Conservation (phyloP, 2,329 filamentous ascomycete species). For the Neofusicoccum kwambonambiense region DNA sequence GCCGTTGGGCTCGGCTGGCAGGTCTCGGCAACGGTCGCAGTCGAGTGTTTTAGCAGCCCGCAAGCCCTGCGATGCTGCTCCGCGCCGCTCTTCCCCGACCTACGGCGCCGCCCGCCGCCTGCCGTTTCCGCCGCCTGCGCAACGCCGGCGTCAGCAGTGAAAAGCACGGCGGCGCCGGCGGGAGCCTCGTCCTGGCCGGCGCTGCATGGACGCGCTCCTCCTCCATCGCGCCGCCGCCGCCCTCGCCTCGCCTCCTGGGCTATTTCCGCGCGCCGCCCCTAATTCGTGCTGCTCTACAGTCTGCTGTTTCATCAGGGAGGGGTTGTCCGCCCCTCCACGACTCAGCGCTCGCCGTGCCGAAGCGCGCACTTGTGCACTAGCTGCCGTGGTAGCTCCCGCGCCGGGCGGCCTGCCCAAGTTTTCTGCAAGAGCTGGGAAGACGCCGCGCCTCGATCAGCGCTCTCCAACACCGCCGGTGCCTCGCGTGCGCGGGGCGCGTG, state of each 20-base stretch:
- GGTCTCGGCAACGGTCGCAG: constrained; percentile 6
- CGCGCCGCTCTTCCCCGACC: background rate
- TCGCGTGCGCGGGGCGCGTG: constrained; percentile 11
- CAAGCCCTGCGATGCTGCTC: background rate
- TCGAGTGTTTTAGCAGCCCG: background rate
- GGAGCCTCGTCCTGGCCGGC: too few species aligned
- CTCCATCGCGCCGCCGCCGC: background rate
- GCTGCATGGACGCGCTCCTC: too few species aligned
- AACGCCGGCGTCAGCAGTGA: background rate
- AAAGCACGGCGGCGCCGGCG: background rate
- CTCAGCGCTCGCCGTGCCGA: constrained; percentile 1
- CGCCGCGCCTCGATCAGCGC: constrained; percentile 3
- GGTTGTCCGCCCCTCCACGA: background rate
- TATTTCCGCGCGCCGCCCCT: constrained; percentile 1
- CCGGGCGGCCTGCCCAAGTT: background rate
- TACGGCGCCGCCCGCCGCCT: background rate
- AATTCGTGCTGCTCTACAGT: background rate
- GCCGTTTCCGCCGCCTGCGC: background rate
- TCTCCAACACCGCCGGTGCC: background rate
- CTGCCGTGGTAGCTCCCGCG: constrained; percentile 2
- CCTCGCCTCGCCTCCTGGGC: background rate
- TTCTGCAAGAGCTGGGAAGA: background rate
- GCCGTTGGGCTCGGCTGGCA: background rate
- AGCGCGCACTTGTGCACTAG: background rate
- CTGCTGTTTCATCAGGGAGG: constrained; percentile 10